A percentile compares a stretch with the other conserved stretches of the same genome.
Conservation (phyloP, 176 grass and related monocot genomes). For the Hordeum vulgare region DNA sequence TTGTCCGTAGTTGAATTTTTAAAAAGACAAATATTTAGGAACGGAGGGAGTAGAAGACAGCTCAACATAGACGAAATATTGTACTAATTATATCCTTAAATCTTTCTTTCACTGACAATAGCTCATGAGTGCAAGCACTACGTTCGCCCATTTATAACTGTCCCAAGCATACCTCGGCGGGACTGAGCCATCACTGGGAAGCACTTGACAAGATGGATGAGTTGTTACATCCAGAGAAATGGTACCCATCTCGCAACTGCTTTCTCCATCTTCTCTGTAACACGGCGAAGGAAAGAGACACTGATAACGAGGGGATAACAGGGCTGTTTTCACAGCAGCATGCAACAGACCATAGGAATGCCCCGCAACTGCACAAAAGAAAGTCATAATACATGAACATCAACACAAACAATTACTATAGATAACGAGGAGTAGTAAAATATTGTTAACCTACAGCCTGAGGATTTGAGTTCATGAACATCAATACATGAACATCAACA, state of each 20-base stretch:
- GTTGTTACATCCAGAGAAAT: slow-evolving; percentile 26
- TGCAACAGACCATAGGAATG: slow-evolving; percentile 35
- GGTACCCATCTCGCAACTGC: slow-evolving; percentile 6
- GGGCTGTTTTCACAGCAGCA: slow-evolving; percentile 26
- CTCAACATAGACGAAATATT: background rate
- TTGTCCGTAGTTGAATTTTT: no score
- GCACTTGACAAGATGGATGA: slow-evolving; percentile 24
- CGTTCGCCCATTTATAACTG: background rate
- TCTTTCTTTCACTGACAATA: background rate
- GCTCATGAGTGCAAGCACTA: background rate
- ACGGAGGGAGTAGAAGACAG: background rate
- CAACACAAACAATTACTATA: no score
- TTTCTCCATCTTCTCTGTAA: slow-evolving; percentile 31
- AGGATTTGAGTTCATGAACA: no score
- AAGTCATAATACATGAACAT: background rate
- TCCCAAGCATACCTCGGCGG: slow-evolving; percentile 38
- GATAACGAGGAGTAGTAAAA: no score
- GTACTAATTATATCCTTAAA: background rate
- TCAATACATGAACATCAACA: background rate
- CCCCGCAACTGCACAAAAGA: slow-evolving; percentile 22
- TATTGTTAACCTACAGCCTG: background rate
- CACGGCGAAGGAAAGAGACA: slow-evolving; percentile 31
- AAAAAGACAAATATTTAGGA: no score
- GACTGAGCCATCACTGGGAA: slow-evolving; percentile 22
- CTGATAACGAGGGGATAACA: slow-evolving; percentile 35